Evolutionary conservation across 2,329 filamentous ascomycete genomes (phyloP).

Genomic region (Neofusicoccum ribis): DNA sequence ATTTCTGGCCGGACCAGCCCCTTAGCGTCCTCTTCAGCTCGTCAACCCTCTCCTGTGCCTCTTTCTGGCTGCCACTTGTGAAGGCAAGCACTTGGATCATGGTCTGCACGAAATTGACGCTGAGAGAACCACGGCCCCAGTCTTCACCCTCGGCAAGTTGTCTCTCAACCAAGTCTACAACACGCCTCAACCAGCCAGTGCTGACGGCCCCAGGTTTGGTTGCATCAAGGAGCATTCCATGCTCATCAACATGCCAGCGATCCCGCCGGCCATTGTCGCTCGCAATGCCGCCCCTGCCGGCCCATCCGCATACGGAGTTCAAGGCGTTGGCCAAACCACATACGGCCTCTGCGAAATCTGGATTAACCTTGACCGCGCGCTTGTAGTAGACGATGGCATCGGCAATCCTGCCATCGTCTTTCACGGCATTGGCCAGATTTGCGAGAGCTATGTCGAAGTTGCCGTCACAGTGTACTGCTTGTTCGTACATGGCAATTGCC

Average conservation of each 20-base stretch:
- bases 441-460: conserved; percentile 96
- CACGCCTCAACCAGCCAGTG: conserved; percentile 81
- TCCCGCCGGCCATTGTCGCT: conserved; percentile 74
- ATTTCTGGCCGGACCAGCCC: conserved; percentile 70
- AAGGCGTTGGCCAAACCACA: conserved; percentile 92
- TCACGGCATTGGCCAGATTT: conserved; percentile 95
- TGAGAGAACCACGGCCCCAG: conserved; percentile 77
- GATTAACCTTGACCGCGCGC: conserved; percentile 85
- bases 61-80: conserved; percentile 33
- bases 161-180: conserved; percentile 85
- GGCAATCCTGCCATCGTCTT: conserved; percentile 87
- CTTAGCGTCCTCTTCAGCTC: conserved; percentile 39
- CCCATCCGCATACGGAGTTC: conserved; percentile 96
- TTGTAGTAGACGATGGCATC: conserved; percentile 93
- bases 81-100: conserved; percentile 49
- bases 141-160: conserved; percentile 82
- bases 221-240: conserved; percentile 79
- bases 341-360: conserved; percentile 94
- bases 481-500: conserved; percentile 96
- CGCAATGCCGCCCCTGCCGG: conserved; percentile 80
- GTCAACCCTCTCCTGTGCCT: conserved; percentile 37
- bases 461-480: conserved; percentile 87
- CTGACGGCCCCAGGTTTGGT: conserved; percentile 60
- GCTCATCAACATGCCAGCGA: conserved; percentile 88
- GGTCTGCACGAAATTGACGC: conserved; percentile 40